Evolutionary conservation across 1,284 basidiomycete genomes (phyloP).

Genomic region (Trametes versicolor): DNA sequence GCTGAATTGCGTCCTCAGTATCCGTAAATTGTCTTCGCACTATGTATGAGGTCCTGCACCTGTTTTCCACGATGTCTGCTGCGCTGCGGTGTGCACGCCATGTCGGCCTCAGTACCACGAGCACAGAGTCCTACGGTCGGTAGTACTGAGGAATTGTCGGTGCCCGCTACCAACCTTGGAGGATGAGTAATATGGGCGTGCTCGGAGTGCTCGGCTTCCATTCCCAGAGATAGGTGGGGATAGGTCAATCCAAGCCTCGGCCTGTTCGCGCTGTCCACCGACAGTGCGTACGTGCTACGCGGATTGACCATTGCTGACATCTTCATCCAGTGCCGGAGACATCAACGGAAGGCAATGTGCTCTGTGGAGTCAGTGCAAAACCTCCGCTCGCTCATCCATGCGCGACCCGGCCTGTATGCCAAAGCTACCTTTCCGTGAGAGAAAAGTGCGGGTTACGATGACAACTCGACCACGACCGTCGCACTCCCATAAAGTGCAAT

Average conservation of each 20-base stretch:
- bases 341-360: too few species aligned
- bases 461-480: background rate
- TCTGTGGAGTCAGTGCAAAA: too few species aligned
- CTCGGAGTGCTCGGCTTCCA: too few species aligned
- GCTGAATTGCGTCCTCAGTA: conserved; percentile 2
- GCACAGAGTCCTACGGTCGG: background rate
- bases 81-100: conserved; percentile 2
- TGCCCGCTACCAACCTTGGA: too few species aligned
- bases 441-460: background rate
- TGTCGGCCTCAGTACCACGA: background rate
- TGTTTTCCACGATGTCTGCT: background rate
- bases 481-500: background rate
- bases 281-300: too few species aligned
- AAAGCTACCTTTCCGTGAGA: background rate
- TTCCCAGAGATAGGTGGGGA: too few species aligned
- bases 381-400: background rate
- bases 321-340: too few species aligned
- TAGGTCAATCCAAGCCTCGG: too few species aligned
- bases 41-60: conserved; percentile 2
- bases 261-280: too few species aligned
- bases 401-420: background rate
- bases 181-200: too few species aligned
- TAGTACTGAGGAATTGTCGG: background rate
- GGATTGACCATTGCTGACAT: too few species aligned
- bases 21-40: background rate